Conservation (phyloP, 305 asterid genomes). For the Plantago lanceolata region DNA sequence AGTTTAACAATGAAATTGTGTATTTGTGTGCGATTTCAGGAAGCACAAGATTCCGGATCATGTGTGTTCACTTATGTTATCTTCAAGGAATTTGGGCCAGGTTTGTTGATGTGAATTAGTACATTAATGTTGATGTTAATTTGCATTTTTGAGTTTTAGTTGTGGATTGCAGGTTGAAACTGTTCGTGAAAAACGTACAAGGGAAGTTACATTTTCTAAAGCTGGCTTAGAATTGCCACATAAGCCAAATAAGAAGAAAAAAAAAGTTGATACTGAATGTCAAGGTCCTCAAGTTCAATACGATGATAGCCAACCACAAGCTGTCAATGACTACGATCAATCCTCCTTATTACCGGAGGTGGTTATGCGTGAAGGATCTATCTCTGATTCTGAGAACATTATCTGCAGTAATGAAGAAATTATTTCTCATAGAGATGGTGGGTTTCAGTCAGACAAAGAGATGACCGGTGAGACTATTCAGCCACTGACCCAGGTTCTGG, state of each 20-base stretch:
- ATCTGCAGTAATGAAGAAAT: slow-evolving; percentile 21
- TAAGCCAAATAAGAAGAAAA: slow-evolving; percentile 47
- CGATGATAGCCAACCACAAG: slow-evolving; percentile 25
- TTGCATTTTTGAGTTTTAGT: slow-evolving; percentile 12
- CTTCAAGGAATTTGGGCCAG: slow-evolving; percentile 87
- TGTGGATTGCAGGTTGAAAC: slow-evolving; percentile 64
- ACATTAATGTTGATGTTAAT: slow-evolving; percentile 2
- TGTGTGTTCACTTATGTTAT: slow-evolving; percentile 74
- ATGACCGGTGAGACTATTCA: slow-evolving; percentile 27
- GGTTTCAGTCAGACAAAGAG: slow-evolving; percentile 23
- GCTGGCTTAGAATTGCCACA: slow-evolving; percentile 58
- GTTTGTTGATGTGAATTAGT: slow-evolving; percentile 28
- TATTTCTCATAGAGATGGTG: slow-evolving; percentile 26
- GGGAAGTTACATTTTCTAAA: slow-evolving; percentile 65
- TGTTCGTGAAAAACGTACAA: slow-evolving; percentile 68
- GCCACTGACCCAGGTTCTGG: slow-evolving; percentile 26
- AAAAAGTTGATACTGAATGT: slow-evolving; percentile 18
- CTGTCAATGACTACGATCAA: slow-evolving; percentile 14
- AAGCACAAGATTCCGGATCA: slow-evolving; percentile 69
- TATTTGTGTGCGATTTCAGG: no score
- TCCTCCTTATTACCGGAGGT: slow-evolving; percentile 26
- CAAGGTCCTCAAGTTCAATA: slow-evolving; percentile 29
- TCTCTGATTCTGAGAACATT: slow-evolving; percentile 24
- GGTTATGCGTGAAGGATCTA: slow-evolving; percentile 11
- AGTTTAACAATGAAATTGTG: no score